phyloP scores from a whole-genome alignment of 2,329 filamentous ascomycete species.

The Sclerotinia nivalis region DNA sequence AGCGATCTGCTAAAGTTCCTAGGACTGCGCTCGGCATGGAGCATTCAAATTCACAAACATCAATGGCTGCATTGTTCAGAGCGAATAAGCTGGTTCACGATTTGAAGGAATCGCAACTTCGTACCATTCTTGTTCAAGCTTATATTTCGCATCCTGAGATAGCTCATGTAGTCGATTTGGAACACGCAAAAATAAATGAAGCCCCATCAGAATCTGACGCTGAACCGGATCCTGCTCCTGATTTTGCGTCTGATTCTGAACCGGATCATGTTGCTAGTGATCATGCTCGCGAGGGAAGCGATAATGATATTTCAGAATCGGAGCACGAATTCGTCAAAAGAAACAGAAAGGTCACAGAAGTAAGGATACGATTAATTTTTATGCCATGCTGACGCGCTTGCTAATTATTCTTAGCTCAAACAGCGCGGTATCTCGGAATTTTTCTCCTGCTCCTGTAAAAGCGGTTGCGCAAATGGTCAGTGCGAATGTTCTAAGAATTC shows the following conservation, averaged over 20 bases:
- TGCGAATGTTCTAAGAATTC: slow-evolving; percentile 19
- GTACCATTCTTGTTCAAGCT: slow-evolving; percentile 21
- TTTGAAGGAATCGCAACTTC: slow-evolving; percentile 20
- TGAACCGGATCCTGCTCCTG: not conserved
- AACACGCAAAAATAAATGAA: slow-evolving; percentile 14
- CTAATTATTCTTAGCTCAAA: slow-evolving; percentile 8
- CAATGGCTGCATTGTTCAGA: slow-evolving; percentile 12
- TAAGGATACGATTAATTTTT: not conserved
- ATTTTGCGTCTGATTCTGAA: not conserved
- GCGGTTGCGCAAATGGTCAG: not conserved
- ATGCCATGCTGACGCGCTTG: not conserved
- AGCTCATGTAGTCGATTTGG: slow-evolving; percentile 15
- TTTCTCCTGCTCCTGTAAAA: slow-evolving; percentile 11
- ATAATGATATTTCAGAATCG: not conserved
- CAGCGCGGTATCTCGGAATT: not conserved
- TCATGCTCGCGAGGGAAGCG: not conserved
- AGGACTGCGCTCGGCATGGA: not conserved
- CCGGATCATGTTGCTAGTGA: not conserved
- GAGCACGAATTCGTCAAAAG: not conserved
- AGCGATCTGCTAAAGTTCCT: not conserved
- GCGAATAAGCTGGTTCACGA: slow-evolving; percentile 22
- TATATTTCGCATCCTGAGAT: slow-evolving; percentile 14
- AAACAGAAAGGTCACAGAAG: slow-evolving; percentile 18
- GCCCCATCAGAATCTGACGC: not conserved
- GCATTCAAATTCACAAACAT: slow-evolving; percentile 5